Evolutionary conservation across 2,329 filamentous ascomycete genomes (phyloP).

Genomic region (Thielaviopsis musarum): DNA sequence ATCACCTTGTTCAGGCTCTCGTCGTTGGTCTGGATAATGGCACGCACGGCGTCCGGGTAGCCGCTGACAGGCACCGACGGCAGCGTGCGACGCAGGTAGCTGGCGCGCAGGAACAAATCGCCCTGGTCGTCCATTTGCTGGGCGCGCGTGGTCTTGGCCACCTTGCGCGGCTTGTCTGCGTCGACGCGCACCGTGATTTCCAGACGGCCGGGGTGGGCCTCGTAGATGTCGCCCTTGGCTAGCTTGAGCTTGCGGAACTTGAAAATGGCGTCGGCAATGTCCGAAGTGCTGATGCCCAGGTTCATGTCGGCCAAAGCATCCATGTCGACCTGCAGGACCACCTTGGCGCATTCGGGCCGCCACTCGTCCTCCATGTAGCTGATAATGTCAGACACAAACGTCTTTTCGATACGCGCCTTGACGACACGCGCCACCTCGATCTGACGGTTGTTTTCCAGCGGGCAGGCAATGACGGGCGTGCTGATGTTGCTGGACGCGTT

Average conservation of each 20-base stretch:
- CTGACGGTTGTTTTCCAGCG: constrained; percentile 57
- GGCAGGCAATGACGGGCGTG: constrained; percentile 83
- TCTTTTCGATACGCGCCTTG: constrained; percentile 90
- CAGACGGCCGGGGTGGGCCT: constrained; percentile 42
- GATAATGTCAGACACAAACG: constrained; percentile 67
- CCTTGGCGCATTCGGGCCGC: constrained; percentile 56
- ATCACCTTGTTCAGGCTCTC: constrained; percentile 54
- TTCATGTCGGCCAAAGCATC: constrained; percentile 65
- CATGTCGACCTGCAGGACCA: constrained; percentile 69
- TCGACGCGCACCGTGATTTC: constrained; percentile 53
- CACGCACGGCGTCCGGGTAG: constrained; percentile 69
- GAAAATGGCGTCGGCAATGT: constrained; percentile 63
- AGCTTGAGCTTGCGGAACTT: constrained; percentile 73
- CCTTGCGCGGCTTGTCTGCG: constrained; percentile 31
- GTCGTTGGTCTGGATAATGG: constrained; percentile 73
- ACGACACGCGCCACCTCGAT: constrained; percentile 75
- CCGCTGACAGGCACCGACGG: constrained; percentile 78
- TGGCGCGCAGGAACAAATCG: constrained; percentile 56
- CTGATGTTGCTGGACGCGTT: constrained; percentile 90
- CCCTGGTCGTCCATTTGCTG: constrained; percentile 22
- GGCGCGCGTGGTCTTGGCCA: constrained; percentile 28
- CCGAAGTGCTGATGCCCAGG: constrained; percentile 55
- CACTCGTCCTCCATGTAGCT: constrained; percentile 76
- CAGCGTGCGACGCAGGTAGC: constrained; percentile 67
- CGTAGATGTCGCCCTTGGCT: constrained; percentile 44